phyloP scores from a whole-genome alignment of 306 rosid species.

The Echinosophora koreensis region DNA sequence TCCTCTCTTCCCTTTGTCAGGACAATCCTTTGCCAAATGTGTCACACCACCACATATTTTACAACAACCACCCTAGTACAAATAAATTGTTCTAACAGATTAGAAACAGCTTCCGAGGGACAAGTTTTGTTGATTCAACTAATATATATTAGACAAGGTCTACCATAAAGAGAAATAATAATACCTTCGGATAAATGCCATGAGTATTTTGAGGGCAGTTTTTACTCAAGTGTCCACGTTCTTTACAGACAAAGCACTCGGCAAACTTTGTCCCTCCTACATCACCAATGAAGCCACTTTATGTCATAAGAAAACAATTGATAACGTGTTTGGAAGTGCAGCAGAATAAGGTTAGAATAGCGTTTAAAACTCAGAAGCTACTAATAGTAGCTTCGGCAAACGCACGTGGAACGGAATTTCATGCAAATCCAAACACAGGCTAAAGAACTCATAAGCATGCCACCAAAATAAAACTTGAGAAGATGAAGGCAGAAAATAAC shows the following conservation, averaged over 20 bases:
- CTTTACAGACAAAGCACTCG: slow-evolving; percentile 85
- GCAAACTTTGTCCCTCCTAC: slow-evolving; percentile 95
- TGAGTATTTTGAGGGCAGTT: slow-evolving; percentile 85
- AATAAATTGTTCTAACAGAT: slow-evolving; percentile 28
- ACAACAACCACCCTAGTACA: slow-evolving; percentile 88
- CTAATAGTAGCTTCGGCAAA: too few relatives aligned
- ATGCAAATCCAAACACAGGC: not conserved
- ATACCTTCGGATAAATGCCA: slow-evolving; percentile 96
- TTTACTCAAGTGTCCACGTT: slow-evolving; percentile 89
- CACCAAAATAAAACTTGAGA: not conserved
- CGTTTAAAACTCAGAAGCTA: too few relatives aligned
- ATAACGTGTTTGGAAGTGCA: too few relatives aligned
- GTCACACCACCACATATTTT: slow-evolving; percentile 93
- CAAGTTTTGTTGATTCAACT: not conserved
- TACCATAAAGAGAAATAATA: not conserved
- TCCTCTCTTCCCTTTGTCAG: slow-evolving; percentile 64
- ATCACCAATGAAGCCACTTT: slow-evolving; percentile 41
- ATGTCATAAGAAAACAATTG: not conserved
- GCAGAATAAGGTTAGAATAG: too few relatives aligned
- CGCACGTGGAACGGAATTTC: too few relatives aligned
- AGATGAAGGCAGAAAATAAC: not conserved
- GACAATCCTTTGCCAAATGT: slow-evolving; percentile 94
- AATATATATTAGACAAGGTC: not conserved
- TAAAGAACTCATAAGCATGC: slow-evolving; percentile 3
- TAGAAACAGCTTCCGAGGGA: slow-evolving; percentile 22